A percentile compares a stretch with the other conserved stretches of the same genome.
Evolutionary conservation across 345 rosid species (phyloP).

Genomic region (Pugionium dolabratum): DNA sequence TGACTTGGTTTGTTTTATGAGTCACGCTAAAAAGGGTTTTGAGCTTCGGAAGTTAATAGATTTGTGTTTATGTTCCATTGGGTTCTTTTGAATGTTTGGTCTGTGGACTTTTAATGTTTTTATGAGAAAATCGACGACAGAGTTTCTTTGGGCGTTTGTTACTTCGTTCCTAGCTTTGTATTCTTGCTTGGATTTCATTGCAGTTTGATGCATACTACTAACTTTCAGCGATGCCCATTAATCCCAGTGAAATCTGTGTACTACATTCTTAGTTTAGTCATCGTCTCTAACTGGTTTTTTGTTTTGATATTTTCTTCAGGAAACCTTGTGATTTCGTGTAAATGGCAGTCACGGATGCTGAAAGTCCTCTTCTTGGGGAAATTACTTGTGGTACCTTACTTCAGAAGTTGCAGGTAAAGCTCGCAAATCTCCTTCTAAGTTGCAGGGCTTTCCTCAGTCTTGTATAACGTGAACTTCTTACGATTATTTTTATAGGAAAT

Average conservation of each 20-base stretch:
- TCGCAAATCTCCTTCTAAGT: not conserved
- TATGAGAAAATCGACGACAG: no score
- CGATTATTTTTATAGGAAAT: slow-evolving; percentile 59
- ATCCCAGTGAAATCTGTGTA: not conserved
- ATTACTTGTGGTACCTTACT: slow-evolving; percentile 86
- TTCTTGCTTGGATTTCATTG: slow-evolving; percentile 6
- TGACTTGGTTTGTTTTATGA: slow-evolving; percentile 7
- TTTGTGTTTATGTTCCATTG: not conserved
- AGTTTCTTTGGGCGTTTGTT: not conserved
- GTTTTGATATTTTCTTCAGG: slow-evolving; percentile 36
- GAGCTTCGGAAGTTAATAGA: slow-evolving; percentile 3
- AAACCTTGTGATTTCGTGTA: slow-evolving; percentile 36
- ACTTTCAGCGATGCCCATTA: not conserved
- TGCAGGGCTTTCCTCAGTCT: slow-evolving; percentile 3
- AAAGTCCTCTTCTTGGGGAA: slow-evolving; percentile 88
- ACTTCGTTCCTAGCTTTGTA: not conserved
- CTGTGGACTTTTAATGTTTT: not conserved
- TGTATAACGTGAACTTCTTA: slow-evolving; percentile 13
- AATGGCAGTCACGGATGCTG: slow-evolving; percentile 72
- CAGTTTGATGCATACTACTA: not conserved
- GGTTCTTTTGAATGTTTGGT: not conserved
- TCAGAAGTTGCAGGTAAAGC: slow-evolving; percentile 80
- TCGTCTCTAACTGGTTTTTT: slow-evolving; percentile 9
- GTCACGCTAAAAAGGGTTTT: not conserved
- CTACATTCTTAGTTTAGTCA: not conserved